Base-by-base conservation (phyloP, 1,284 basidiomycete genomes). In the Trichosporon inkin region DNA sequence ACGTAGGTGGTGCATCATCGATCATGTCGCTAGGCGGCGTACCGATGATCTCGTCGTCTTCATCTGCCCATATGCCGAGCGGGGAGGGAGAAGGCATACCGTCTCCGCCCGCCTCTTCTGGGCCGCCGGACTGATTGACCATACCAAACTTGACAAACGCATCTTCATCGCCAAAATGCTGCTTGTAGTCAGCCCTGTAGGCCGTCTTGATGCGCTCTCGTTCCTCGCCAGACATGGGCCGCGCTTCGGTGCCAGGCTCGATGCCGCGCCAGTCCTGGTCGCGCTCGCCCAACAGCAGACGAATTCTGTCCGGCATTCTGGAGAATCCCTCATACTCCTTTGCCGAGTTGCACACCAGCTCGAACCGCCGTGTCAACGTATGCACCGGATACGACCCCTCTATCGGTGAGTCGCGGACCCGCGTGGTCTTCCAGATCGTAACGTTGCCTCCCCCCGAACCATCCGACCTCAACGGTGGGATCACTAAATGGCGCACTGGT, bases 31-130 rank as follows among this genome's bases (percentile, higher is more conserved):
- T 32, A 32, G 28, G 28, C 28, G 28, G 28, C 14, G 44, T 49
- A 19, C 44, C 44, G 3, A 49, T 49, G 24, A 49, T 32, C 44
- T 49, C 44, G 44, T 49, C 44, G 44, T 49, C 44, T 19, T 49
- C 44, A 24, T 28, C 22, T 6, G 22, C 44, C 16, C 24, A 49
- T 16, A n/a, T 24, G 22, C 22, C 44, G 16, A 22, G 28, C 14
- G 44, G 22, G 14, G 16, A 22, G 14, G 22, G 22, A 13, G 16
- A 22, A 6, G 22, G 22, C 8, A 28, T 24, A 22, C 22, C 22
- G 40, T 44, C 20, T 6, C 40, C 28, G 14, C 44, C 44, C 22
- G 6, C 24, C 24, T 49, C 44, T 22, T 16, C 44, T 8, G 44
- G 22, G 16, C 16, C 22, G 2, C 22, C 44, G n/a, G 16, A 24